A percentile compares a stretch with the other conserved stretches of the same genome.
These are phyloP conservation scores for Raphidocelis subcapitata DNA, from an alignment of 139 green algal genomes.

Conservation along the genomic window DNA sequence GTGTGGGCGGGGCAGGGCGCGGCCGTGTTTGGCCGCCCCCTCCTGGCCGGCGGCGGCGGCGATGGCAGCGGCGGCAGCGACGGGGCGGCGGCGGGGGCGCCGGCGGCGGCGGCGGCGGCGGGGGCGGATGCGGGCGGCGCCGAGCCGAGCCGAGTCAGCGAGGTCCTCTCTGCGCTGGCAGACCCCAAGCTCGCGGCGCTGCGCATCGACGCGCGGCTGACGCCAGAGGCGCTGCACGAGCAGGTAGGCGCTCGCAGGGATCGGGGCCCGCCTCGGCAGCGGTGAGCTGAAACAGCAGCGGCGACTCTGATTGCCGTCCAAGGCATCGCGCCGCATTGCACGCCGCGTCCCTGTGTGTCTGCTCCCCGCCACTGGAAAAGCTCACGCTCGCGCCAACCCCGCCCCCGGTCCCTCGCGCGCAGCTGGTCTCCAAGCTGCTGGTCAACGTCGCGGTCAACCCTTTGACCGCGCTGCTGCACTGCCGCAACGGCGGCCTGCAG, in stretches of 20 bases:
- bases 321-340: too few relatives aligned
- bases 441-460: conserved; percentile 53
- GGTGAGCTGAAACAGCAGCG: neutral
- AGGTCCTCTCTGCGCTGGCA: neutral
- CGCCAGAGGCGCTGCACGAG: too few relatives aligned
- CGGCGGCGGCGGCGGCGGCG: neutral
- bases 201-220: too few relatives aligned
- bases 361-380: too few relatives aligned
- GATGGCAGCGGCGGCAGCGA: neutral
- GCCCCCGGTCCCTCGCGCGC: too few relatives aligned
- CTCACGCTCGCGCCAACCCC: too few relatives aligned
- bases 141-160: too few relatives aligned
- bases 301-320: too few relatives aligned
- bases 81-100: neutral
- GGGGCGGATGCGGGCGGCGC: neutral
- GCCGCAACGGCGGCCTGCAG: conserved; percentile 34
- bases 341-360: too few relatives aligned
- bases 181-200: neutral
- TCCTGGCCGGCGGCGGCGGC: neutral
- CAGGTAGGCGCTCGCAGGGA: too few relatives aligned
- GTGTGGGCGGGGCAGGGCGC: conserved; percentile 2
- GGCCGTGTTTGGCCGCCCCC: conserved; percentile 13
- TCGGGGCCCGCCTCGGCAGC: neutral
- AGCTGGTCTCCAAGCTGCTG: conserved; percentile 40
- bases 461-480: conserved; percentile 45